phyloP scores from a whole-genome alignment of 148 eudicot genomes.

The Hydrangea macrophylla region DNA sequence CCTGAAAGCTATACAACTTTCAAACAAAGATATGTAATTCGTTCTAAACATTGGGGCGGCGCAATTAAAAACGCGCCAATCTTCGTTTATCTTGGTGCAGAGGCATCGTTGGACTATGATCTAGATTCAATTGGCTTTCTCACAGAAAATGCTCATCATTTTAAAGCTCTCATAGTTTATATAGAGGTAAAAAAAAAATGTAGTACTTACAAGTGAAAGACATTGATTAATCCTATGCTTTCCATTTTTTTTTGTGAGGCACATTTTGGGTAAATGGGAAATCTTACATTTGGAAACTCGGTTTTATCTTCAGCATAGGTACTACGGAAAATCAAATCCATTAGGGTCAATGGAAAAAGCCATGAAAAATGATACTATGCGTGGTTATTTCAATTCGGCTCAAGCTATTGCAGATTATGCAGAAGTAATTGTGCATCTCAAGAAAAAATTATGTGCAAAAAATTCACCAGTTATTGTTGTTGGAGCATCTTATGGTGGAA shows the following conservation, averaged over 20 bases:
- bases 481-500: constrained; percentile 67
- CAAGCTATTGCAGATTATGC: constrained; percentile 66
- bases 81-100: constrained; percentile 18
- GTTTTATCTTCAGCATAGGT: constrained; percentile 40
- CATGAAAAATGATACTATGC: constrained; percentile 11
- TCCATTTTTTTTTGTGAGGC: too few species aligned
- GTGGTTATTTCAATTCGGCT: constrained; percentile 41
- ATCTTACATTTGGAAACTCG: too few species aligned
- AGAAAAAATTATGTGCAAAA: constrained; percentile 28
- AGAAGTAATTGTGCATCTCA: constrained; percentile 36
- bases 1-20: constrained; percentile 11
- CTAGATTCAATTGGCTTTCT: neutral
- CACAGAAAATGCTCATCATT: constrained; percentile 18
- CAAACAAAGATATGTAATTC: constrained; percentile 9
- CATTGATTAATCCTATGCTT: too few species aligned
- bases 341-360: constrained; percentile 16
- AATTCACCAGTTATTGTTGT: constrained; percentile 47
- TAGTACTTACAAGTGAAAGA: too few species aligned
- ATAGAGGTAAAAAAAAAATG: constrained; percentile 18
- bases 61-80: constrained; percentile 12
- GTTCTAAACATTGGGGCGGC: too few species aligned
- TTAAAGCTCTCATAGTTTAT: constrained; percentile 21
- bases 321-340: constrained; percentile 32
- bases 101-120: neutral
- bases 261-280: too few species aligned